Evolutionary conservation across 139 green algal genomes (phyloP), one percentile per base, ranked within the genome.

Genomic region (Chlorella sp.): DNA sequence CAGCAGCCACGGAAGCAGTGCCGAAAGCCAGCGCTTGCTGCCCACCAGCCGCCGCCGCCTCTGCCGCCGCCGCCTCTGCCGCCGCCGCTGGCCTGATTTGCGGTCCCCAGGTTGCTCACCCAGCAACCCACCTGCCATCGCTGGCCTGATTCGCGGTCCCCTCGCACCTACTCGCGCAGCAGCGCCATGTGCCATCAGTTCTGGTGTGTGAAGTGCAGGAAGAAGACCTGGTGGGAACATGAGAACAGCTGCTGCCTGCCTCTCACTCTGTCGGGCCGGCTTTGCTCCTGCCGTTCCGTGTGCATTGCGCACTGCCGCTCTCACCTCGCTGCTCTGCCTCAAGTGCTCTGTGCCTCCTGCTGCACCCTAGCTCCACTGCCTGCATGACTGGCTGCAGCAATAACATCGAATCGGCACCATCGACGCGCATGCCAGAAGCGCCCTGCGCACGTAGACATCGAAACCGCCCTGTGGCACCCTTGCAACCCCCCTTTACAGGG

Each of bases 131-230:
- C n/a, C n/a, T n/a, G 11, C 46, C 11, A 11, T 11, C 46, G 11
- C 8, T 11, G 46, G 46, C 46, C 46, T 11, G 8, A 8, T 8
- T n/a, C n/a, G n/a, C n/a, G n/a, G n/a, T n/a, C n/a, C n/a, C n/a
- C n/a, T n/a, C n/a, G n/a, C n/a, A n/a, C n/a, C n/a, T n/a, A n/a
- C n/a, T n/a, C n/a, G 16, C 51, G 51, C 51, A 60, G 51, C 51
- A 16, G 51, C 51, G 51, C 51, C 51, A 85, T 85, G 80, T 85
- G 80, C 48, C 80, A 85, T 16, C 68, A 85, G 80, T 68, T 78
- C 16, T 24, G 54, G 2, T 85, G 80, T 38, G 22, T 68, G 8
- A 85, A 78, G 80, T 85, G 80, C 48, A 28, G 80, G n/a, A 85
- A 85, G 67, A 43, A 69, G 13, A 85, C 80, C 1, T 85, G 80